These are phyloP conservation scores for Xylaria castorea DNA, from an alignment of 495 filamentous ascomycete species.

Conservation along the genomic window DNA sequence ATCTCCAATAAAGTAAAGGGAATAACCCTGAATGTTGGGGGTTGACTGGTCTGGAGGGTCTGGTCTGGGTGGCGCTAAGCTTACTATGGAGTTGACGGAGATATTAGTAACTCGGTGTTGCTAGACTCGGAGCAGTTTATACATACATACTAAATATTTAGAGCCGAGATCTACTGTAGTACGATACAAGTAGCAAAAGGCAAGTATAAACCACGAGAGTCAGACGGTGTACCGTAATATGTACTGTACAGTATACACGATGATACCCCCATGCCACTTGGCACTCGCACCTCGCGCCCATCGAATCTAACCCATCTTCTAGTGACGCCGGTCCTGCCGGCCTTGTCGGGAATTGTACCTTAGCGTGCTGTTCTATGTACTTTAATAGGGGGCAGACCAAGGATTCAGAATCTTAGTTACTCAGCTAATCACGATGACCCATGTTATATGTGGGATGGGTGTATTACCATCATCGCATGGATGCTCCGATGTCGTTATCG, in stretches of 20 bases:
- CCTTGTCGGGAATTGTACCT: not conserved
- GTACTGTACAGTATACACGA: not conserved
- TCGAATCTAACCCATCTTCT: not conserved
- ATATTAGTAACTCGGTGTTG: not conserved
- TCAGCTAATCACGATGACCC: not conserved
- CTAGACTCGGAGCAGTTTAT: not conserved
- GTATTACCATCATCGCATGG: not conserved
- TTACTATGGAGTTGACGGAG: conserved; percentile 5
- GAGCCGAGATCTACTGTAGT: not conserved
- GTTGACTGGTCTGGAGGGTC: not conserved
- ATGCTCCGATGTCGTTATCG: not conserved
- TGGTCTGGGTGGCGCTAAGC: conserved; percentile 1
- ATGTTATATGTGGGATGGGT: not conserved
- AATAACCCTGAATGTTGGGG: conserved; percentile 9
- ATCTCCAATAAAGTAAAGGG: conserved; percentile 12
- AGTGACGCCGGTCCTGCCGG: not conserved
- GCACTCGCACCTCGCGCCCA: not conserved
- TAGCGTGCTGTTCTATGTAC: not conserved
- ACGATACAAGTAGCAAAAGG: not conserved
- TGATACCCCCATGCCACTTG: not conserved
- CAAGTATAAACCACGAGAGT: not conserved
- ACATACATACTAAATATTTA: not conserved
- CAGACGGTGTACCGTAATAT: not conserved
- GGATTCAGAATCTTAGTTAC: not conserved
- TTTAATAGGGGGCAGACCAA: not conserved